Evolutionary conservation across 2,329 filamentous ascomycete genomes (phyloP), one percentile per base, ranked within the genome.

Genomic region (Cercospora berteroae): DNA sequence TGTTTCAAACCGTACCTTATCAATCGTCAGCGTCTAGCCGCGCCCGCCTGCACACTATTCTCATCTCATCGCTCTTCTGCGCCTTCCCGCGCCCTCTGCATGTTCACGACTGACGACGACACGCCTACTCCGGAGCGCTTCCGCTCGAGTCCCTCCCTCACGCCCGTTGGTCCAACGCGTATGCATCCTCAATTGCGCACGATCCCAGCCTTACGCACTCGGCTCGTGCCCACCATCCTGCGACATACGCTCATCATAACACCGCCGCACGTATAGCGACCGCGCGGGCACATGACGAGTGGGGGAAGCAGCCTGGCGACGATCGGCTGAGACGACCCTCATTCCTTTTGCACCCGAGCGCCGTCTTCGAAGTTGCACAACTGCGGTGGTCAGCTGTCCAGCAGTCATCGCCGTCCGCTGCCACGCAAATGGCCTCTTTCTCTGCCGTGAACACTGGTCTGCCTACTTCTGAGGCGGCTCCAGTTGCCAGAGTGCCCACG

Each of bases 401-500:
- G 57, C 65, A 66, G 64, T 50, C 62, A 44, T 27, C 44, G 61
- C 33, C 42, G 58, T 27, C 39, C 25, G 66, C 59, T 63, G 63
- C 50, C 48, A 52, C 23, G 60, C 70, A 73, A 62, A 76, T 75
- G 73, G 74, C 72, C 60, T 65, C 72, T 20, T 89, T 77, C 82
- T 84, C 75, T 36, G 64, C 73, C 27, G 69, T 73, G 57, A 71
- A 74, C 56, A 67, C 60, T 58, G 63, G 39, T 59, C 66, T 67
- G 27, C 44, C 60, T 63, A 78, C 79, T 55, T 78, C 78, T 18
- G 80, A 83, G 20, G 75, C 74, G 65, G 80, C 81, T 61, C 77
- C 81, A 60, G 80, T 81, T 69, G 82, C 82, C 60, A 85, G 86
- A 70, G 85, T 85, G 71, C 83, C 81, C 62, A 85, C 83, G 56